These are phyloP conservation scores for Deinandra increscens DNA, from an alignment of 129 eudicot genomes.

Conservation along the genomic window DNA sequence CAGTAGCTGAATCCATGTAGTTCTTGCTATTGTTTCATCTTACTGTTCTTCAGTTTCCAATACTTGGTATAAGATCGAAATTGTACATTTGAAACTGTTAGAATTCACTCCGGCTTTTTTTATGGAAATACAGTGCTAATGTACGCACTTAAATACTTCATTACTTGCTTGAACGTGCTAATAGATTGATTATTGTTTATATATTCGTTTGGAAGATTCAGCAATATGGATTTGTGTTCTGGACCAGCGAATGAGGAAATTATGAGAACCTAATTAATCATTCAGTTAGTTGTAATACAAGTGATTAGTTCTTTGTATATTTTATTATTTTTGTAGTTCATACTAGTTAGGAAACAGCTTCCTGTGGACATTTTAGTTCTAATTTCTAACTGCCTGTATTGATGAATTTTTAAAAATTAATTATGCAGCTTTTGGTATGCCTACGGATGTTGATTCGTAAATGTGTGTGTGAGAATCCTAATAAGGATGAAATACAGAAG, in stretches of 20 bases:
- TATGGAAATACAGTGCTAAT: not conserved
- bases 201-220: not conserved
- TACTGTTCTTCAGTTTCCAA: not conserved
- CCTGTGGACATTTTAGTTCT: not conserved
- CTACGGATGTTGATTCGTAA: constrained; percentile 68
- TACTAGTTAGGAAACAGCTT: constrained; percentile 2
- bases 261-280: not conserved
- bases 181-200: not conserved
- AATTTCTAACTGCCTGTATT: constrained; percentile 10
- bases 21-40: not conserved
- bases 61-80: not conserved
- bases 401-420: not conserved
- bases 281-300: not conserved
- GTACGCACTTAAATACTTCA: too few species aligned
- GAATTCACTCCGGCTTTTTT: not conserved
- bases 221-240: too few species aligned
- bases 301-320: not conserved
- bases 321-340: not conserved
- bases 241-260: too few species aligned
- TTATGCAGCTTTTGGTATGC: constrained; percentile 78
- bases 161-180: too few species aligned
- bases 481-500: constrained; percentile 68
- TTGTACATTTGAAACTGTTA: not conserved
- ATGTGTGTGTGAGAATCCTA: constrained; percentile 60
- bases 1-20: not conserved